Conservation (phyloP, 768 basidiomycete species). For the Pleurotus tuber-regium region DNA sequence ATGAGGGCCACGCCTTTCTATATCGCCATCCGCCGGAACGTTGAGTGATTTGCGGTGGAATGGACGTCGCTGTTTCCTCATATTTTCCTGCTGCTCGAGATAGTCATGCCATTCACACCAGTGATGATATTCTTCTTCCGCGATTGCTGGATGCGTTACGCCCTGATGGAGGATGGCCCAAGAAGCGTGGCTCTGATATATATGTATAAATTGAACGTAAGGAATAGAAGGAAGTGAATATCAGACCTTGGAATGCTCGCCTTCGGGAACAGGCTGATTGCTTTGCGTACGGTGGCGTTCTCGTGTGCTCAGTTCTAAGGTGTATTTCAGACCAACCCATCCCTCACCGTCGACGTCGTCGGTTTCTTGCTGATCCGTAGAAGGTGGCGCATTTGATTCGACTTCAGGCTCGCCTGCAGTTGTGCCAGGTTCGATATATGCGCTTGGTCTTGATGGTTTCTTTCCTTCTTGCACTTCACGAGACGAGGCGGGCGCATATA, state of each 20-base stretch:
- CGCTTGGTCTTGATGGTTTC: constrained; percentile 29
- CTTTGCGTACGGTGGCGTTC: constrained; percentile 31
- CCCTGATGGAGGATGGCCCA: constrained; percentile 42
- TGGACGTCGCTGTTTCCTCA: constrained; percentile 25
- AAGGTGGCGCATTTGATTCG: neutral
- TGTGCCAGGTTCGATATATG: constrained; percentile 19
- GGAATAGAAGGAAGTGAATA: no score
- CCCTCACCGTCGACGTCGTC: constrained; percentile 28
- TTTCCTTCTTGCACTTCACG: constrained; percentile 38
- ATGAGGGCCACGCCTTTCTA: no score
- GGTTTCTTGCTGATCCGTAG: neutral
- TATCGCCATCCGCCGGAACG: no score
- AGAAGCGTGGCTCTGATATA: constrained; percentile 44
- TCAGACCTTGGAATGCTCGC: constrained; percentile 38
- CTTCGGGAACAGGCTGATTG: constrained; percentile 23
- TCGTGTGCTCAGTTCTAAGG: constrained; percentile 37
- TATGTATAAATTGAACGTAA: no score
- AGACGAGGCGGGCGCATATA: constrained; percentile 15
- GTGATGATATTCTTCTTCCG: constrained; percentile 38
- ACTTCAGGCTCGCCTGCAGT: neutral
- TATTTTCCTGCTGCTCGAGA: constrained; percentile 36
- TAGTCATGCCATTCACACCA: constrained; percentile 46
- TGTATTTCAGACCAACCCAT: constrained; percentile 45
- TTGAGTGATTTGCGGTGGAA: no score
- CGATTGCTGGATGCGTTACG: constrained; percentile 33